Percentiles rank a stretch among this genome's conserved stretches.
Evolutionary conservation across 202 grass and related monocot species (phyloP).

Genomic region (Brachypodium distachyon): DNA sequence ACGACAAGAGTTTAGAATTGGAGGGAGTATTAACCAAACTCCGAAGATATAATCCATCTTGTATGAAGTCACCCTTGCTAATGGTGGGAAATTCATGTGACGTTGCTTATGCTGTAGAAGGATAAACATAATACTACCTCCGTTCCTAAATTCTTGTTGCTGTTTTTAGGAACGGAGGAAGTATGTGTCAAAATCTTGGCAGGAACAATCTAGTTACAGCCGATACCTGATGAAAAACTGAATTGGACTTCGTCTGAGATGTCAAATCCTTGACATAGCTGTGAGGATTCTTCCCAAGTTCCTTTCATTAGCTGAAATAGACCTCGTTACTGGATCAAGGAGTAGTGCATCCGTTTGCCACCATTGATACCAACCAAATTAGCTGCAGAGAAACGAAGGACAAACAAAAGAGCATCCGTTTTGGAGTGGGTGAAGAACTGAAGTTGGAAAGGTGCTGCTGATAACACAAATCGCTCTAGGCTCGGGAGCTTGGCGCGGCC

Average conservation of each 20-base stretch:
- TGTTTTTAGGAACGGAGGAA: too few relatives aligned
- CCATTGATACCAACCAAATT: too few relatives aligned
- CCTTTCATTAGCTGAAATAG: neutral
- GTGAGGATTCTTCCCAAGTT: neutral
- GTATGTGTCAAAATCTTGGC: too few relatives aligned
- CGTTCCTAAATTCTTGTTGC: too few relatives aligned
- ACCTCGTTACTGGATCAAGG: neutral
- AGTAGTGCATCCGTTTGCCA: too few relatives aligned
- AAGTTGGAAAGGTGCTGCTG: too few relatives aligned
- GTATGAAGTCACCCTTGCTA: neutral
- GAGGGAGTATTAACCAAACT: neutral
- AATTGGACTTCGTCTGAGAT: neutral
- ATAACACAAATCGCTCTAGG: neutral
- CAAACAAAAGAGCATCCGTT: too few relatives aligned
- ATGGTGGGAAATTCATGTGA: neutral
- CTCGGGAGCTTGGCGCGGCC: neutral
- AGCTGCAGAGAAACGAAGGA: too few relatives aligned
- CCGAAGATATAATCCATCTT: neutral
- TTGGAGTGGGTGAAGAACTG: too few relatives aligned
- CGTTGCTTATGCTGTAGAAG: too few relatives aligned
- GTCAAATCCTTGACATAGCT: neutral
- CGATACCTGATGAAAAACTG: neutral
- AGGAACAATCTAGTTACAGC: neutral
- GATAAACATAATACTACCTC: too few relatives aligned
- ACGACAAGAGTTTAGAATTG: too few relatives aligned